Conservation (phyloP, 108 stramenopile species). For the Cyclotella choctawhatcheeana region DNA sequence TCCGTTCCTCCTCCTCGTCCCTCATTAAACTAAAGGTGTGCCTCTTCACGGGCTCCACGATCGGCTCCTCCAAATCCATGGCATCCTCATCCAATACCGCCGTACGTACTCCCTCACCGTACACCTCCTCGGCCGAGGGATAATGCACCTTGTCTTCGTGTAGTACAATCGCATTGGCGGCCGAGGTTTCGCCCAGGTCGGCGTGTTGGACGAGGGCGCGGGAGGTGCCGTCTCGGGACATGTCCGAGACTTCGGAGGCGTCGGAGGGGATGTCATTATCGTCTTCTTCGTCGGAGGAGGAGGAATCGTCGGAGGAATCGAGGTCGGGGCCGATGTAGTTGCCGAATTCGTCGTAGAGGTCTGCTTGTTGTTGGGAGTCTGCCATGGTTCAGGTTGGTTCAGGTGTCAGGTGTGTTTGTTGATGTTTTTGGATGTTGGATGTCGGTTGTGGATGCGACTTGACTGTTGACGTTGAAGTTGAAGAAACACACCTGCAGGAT, state of each 20-base stretch:
- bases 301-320: constrained; percentile 73
- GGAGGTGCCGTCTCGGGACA: constrained; percentile 47
- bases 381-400: constrained; percentile 44
- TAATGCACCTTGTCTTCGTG: constrained; percentile 99
- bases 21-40: constrained; percentile 73
- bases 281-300: constrained; percentile 42
- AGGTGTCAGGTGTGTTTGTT: background rate
- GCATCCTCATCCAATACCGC: constrained; percentile 99
- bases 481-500: no score
- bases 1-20: constrained; percentile 42
- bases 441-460: background rate
- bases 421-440: background rate
- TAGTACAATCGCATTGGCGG: constrained; percentile 88
- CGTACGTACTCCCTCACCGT: constrained; percentile 90
- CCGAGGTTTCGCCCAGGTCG: constrained; percentile 46
- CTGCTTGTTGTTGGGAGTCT: constrained; percentile 82
- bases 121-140: constrained; percentile 95
- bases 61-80: constrained; percentile 95
- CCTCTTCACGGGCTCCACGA: constrained; percentile 88
- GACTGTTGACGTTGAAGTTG: background rate
- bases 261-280: no score
- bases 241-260: constrained; percentile 73
- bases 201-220: constrained; percentile 31
- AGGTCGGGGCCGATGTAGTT: constrained; percentile 99
- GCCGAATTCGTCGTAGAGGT: constrained; percentile 99